Evolutionary conservation across 768 basidiomycete species (phyloP).

Genomic region (Naganishia antarctica): DNA sequence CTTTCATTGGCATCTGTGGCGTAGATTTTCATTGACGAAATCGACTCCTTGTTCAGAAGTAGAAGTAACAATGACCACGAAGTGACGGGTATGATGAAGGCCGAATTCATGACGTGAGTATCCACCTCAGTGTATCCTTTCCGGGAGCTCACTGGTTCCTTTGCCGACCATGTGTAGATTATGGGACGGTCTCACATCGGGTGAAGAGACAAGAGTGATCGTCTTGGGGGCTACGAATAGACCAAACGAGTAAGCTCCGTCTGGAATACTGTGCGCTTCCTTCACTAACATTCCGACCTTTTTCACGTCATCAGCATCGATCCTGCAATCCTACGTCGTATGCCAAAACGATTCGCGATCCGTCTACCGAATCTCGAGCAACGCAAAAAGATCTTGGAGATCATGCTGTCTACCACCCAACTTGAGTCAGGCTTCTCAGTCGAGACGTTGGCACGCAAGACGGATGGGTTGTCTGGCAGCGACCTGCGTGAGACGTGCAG

Average conservation of each 20-base stretch:
- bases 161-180: slow-evolving; percentile 54
- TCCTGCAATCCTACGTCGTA: slow-evolving; percentile 54
- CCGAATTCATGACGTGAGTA: slow-evolving; percentile 54
- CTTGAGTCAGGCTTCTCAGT: slow-evolving; percentile 63
- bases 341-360: slow-evolving; percentile 93
- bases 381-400: slow-evolving; percentile 71
- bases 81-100: slow-evolving; percentile 98
- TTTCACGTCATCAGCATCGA: slow-evolving; percentile 48
- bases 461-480: slow-evolving; percentile 77
- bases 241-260: slow-evolving; percentile 72
- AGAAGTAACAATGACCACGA: slow-evolving; percentile 86
- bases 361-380: slow-evolving; percentile 72
- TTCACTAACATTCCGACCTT: neutral
- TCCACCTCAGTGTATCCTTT: neutral
- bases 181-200: slow-evolving; percentile 89
- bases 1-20: neutral
- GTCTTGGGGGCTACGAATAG: slow-evolving; percentile 94
- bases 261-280: slow-evolving; percentile 65
- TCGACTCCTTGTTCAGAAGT: slow-evolving; percentile 89
- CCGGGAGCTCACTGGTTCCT: slow-evolving; percentile 19
- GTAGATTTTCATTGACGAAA: slow-evolving; percentile 93
- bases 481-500: slow-evolving; percentile 88
- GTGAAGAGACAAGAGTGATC: slow-evolving; percentile 67
- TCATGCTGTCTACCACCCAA: slow-evolving; percentile 78
- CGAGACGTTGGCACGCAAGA: slow-evolving; percentile 60